Conservation (phyloP, 805 yeast genomes). For the Peterozyma toletana region DNA sequence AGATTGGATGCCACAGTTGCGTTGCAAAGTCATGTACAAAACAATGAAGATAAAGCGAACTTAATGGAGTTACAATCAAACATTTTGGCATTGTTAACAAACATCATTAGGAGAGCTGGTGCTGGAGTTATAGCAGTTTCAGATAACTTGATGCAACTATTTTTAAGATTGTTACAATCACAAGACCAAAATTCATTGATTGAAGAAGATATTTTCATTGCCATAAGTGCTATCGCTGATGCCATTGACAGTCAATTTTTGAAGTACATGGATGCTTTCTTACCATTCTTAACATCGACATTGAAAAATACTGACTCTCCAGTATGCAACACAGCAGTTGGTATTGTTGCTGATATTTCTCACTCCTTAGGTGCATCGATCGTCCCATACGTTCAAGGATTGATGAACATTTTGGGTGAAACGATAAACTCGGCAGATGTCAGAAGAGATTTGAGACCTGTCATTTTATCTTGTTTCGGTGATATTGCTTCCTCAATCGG, state of each 20-base stretch:
- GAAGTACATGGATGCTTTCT: constrained; percentile 72
- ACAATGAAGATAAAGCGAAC: constrained; percentile 65
- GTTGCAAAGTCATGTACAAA: constrained; percentile 49
- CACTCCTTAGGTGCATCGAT: constrained; percentile 77
- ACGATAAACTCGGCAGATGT: constrained; percentile 61
- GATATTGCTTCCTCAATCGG: constrained; percentile 92
- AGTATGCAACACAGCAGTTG: constrained; percentile 84
- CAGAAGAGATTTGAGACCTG: constrained; percentile 77
- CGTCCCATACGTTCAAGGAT: constrained; percentile 66
- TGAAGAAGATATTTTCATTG: constrained; percentile 92
- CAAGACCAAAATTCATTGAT: constrained; percentile 64
- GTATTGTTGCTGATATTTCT: constrained; percentile 89
- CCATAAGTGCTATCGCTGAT: constrained; percentile 83
- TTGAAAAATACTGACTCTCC: constrained; percentile 78
- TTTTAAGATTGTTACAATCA: constrained; percentile 59
- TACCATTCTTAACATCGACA: constrained; percentile 77
- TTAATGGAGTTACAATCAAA: constrained; percentile 87
- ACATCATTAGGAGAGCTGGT: constrained; percentile 77
- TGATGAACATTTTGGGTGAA: constrained; percentile 78
- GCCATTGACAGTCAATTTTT: constrained; percentile 67
- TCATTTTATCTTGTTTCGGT: constrained; percentile 88
- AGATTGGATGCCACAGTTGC: constrained; percentile 67
- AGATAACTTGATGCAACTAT: constrained; percentile 78
- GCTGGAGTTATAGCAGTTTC: constrained; percentile 58
- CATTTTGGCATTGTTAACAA: constrained; percentile 70